A percentile compares a stretch with the other conserved stretches of the same genome.
Conservation (phyloP, 768 basidiomycete genomes). For the Leccinum olivaceopallidum region DNA sequence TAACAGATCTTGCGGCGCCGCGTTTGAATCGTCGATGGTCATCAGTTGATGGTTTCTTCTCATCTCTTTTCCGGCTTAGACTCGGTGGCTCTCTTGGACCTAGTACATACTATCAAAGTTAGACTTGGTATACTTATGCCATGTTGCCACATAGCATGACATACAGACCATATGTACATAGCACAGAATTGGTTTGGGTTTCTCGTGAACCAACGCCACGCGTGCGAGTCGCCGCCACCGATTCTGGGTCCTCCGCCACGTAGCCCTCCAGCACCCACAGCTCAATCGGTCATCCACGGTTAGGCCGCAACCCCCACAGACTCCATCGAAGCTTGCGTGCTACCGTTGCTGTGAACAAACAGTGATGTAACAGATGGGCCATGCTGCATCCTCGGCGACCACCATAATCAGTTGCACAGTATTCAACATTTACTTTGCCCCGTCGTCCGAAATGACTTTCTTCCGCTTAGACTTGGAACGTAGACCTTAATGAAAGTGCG, state of each 20-base stretch:
- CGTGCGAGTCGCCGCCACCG: no score
- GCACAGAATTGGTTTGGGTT: neutral
- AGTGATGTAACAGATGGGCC: constrained; percentile 5
- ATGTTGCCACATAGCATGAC: neutral
- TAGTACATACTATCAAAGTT: no score
- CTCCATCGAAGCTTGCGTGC: no score
- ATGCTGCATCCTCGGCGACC: neutral
- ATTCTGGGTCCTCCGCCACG: neutral
- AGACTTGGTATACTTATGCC: neutral
- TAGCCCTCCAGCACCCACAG: neutral
- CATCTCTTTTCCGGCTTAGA: neutral
- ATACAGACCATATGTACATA: neutral
- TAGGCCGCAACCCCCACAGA: no score
- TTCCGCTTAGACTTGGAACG: neutral
- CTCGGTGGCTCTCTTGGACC: neutral
- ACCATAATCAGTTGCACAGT: neutral
- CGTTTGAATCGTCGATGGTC: neutral
- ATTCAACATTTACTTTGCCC: neutral
- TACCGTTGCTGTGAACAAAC: neutral
- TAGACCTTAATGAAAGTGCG: neutral
- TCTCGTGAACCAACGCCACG: neutral
- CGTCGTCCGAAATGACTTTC: neutral
- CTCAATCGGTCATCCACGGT: no score
- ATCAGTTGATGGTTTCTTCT: neutral
- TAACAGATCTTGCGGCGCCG: constrained; percentile 1